Evolutionary conservation across 495 filamentous ascomycete species (phyloP).

Genomic region (Hapsidospora chrysogenum): DNA sequence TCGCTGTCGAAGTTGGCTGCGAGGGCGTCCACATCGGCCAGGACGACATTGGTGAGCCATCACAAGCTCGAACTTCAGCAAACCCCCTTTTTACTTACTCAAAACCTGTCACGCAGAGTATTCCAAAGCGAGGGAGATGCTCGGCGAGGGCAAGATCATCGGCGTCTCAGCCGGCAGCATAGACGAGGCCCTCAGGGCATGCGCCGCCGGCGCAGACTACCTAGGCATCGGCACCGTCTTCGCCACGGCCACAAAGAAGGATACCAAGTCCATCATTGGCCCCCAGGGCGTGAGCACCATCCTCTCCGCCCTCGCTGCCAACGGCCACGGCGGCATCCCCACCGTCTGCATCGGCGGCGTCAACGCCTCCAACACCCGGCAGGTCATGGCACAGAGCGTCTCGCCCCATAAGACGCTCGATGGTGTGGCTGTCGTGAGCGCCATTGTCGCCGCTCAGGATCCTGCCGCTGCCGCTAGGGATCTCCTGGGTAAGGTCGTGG

Average conservation of each 20-base stretch:
- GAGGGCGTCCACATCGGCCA: slow-evolving; percentile 92
- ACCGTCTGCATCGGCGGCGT: slow-evolving; percentile 83
- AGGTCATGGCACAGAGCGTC: slow-evolving; percentile 50
- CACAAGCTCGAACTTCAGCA: too few species aligned
- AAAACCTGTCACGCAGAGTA: slow-evolving; percentile 4
- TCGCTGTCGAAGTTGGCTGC: slow-evolving; percentile 68
- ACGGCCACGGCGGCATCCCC: slow-evolving; percentile 15
- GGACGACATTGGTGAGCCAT: slow-evolving; percentile 75
- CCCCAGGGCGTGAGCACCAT: slow-evolving; percentile 60
- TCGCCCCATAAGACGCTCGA: slow-evolving; percentile 36
- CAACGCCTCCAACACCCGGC: slow-evolving; percentile 58
- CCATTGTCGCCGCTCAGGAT: slow-evolving; percentile 57
- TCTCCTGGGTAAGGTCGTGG: slow-evolving; percentile 30
- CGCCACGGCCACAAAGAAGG: slow-evolving; percentile 62
- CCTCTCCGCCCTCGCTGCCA: slow-evolving; percentile 35
- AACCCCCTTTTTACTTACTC: background rate
- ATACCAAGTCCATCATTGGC: slow-evolving; percentile 73
- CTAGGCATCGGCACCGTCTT: slow-evolving; percentile 79
- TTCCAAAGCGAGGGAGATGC: slow-evolving; percentile 42
- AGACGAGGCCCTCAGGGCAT: slow-evolving; percentile 49
- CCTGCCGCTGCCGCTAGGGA: slow-evolving; percentile 41
- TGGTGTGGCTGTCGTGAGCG: slow-evolving; percentile 80
- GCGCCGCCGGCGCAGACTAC: slow-evolving; percentile 63
- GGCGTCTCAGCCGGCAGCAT: slow-evolving; percentile 55
- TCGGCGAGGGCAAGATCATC: slow-evolving; percentile 51